Percentiles rank a stretch among this genome's conserved stretches.
Conservation (phyloP, 371 early-diverging fungal genomes). For the Mucor mucedo region DNA sequence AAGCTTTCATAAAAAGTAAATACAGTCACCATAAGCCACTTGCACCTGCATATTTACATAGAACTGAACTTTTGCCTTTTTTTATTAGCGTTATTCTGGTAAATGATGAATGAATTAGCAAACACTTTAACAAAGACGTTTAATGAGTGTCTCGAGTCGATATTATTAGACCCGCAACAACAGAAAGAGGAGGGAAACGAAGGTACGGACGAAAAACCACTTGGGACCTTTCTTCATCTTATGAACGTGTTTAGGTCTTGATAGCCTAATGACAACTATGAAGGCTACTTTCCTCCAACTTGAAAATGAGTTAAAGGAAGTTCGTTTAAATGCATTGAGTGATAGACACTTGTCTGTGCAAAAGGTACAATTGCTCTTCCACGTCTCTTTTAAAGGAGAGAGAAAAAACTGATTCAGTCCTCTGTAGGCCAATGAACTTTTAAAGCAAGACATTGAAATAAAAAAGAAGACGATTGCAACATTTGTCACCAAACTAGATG, state of each 20-base stretch:
- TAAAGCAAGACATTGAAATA: conserved; percentile 33
- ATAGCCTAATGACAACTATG: conserved; percentile 18
- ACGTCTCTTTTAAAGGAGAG: no score
- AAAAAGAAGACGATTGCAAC: conserved; percentile 29
- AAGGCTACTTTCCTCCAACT: conserved; percentile 34
- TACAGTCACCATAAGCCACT: conserved; percentile 26
- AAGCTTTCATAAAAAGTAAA: conserved; percentile 6
- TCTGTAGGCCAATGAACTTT: conserved; percentile 23
- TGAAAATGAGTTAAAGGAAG: conserved; percentile 34
- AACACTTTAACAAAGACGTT: conserved; percentile 31
- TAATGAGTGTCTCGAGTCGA: conserved; percentile 39
- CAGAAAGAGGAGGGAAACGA: conserved; percentile 20
- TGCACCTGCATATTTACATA: not conserved
- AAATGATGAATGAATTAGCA: conserved; percentile 11
- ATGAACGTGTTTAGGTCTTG: conserved; percentile 9
- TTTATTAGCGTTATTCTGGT: conserved; percentile 6
- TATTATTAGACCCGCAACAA: conserved; percentile 34
- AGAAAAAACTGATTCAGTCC: not conserved
- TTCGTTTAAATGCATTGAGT: conserved; percentile 32
- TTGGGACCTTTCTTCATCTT: not conserved
- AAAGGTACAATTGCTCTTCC: conserved; percentile 27
- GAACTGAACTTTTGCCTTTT: not conserved
- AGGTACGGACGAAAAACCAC: not conserved
- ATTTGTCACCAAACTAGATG: conserved; percentile 26
- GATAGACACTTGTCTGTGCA: conserved; percentile 32